Evolutionary conservation across 371 early-diverging fungal genomes (phyloP).

Genomic region (Actinomortierella ambigua): DNA sequence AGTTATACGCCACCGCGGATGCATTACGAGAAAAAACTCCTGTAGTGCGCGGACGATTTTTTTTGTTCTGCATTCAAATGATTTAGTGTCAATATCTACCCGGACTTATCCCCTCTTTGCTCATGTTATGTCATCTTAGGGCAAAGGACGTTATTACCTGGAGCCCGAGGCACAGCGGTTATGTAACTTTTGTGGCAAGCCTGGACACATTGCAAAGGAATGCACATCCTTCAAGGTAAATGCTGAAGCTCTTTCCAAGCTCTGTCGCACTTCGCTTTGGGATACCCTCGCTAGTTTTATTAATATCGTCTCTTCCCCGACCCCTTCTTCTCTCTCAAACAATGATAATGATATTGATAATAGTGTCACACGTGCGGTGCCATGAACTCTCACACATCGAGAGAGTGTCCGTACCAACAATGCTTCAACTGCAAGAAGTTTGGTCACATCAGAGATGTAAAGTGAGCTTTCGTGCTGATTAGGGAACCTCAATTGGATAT

Average conservation of each 20-base stretch:
- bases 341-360: not conserved
- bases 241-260: not conserved
- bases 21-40: not conserved
- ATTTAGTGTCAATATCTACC: not conserved
- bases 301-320: not conserved
- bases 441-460: slow-evolving; percentile 29
- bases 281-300: not conserved
- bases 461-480: not conserved
- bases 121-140: slow-evolving; percentile 7
- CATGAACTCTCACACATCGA: slow-evolving; percentile 6
- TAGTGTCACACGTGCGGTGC: slow-evolving; percentile 34
- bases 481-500: not conserved
- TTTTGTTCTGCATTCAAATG: not conserved
- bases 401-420: slow-evolving; percentile 13
- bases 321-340: not conserved
- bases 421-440: slow-evolving; percentile 30
- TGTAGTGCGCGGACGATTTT: not conserved
- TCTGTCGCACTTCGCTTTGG: no score
- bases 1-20: not conserved
- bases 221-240: slow-evolving; percentile 20
- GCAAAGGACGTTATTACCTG: slow-evolving; percentile 24
- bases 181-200: slow-evolving; percentile 12
- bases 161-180: slow-evolving; percentile 1
- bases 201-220: slow-evolving; percentile 17
- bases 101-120: not conserved